A percentile compares a stretch with the other conserved stretches of the same genome.
Evolutionary conservation across 2,329 filamentous ascomycete genomes (phyloP).

Genomic region (Botrytis squamosa): DNA sequence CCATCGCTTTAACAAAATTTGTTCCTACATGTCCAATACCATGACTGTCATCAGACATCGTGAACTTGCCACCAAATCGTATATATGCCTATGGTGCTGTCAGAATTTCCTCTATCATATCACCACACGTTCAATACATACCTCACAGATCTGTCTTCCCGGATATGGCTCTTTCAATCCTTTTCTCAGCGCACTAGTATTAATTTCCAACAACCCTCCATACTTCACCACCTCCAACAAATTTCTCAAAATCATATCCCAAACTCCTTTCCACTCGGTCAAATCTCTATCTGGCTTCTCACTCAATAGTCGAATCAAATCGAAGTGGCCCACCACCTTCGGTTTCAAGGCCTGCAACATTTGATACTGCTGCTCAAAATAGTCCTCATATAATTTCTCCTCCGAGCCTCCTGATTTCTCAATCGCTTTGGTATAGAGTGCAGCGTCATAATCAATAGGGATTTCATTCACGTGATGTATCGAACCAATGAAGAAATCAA

Average conservation of each 20-base stretch:
- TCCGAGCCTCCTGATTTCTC: slow-evolving; percentile 56
- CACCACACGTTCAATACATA: background rate
- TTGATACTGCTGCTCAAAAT: slow-evolving; percentile 82
- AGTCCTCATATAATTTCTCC: slow-evolving; percentile 72
- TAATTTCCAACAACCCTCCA: slow-evolving; percentile 84
- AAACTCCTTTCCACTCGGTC: slow-evolving; percentile 60
- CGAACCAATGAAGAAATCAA: slow-evolving; percentile 92
- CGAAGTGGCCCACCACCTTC: slow-evolving; percentile 87
- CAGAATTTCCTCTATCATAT: background rate
- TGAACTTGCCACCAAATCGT: slow-evolving; percentile 73
- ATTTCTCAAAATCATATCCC: slow-evolving; percentile 73
- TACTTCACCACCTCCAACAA: slow-evolving; percentile 68
- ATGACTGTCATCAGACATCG: slow-evolving; percentile 93
- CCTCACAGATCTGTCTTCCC: slow-evolving; percentile 69
- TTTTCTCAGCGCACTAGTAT: slow-evolving; percentile 83
- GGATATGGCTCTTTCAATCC: slow-evolving; percentile 91
- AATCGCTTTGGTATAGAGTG: slow-evolving; percentile 55
- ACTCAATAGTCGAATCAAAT: slow-evolving; percentile 81
- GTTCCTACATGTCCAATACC: slow-evolving; percentile 82
- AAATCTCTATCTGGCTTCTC: slow-evolving; percentile 64
- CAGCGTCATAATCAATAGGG: slow-evolving; percentile 82
- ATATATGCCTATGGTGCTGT: slow-evolving; percentile 55
- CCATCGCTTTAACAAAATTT: slow-evolving; percentile 71
- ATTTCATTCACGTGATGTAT: slow-evolving; percentile 85
- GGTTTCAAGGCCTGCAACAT: slow-evolving; percentile 76